Percentiles rank a stretch among this genome's conserved stretches.
phyloP scores from a whole-genome alignment of 139 green algal genomes.

The Tetratostichococcus sp. region DNA sequence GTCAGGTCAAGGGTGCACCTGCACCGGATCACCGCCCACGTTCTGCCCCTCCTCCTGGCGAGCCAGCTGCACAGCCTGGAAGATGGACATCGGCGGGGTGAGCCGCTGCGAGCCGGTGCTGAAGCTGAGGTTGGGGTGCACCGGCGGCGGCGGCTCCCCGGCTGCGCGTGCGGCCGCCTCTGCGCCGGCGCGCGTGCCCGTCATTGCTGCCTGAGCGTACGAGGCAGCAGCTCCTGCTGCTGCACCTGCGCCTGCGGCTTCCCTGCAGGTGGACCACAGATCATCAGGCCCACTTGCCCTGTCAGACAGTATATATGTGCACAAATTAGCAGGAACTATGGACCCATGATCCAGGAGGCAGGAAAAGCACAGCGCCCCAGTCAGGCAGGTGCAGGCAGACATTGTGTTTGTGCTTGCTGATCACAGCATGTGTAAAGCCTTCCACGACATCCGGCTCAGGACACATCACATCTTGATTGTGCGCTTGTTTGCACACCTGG shows the following conservation, averaged over 20 bases:
- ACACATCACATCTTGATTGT: no score
- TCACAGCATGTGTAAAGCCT: no score
- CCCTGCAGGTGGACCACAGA: no score
- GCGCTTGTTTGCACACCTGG: no score
- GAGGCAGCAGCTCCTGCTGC: constrained; percentile 4
- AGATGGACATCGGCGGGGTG: constrained; percentile 59
- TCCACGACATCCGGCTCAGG: no score
- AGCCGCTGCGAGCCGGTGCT: constrained; percentile 46
- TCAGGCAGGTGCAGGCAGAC: no score
- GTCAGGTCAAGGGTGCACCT: neutral
- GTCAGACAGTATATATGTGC: no score
- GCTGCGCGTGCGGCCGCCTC: constrained; percentile 7
- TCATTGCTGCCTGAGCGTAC: constrained; percentile 5
- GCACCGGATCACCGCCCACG: neutral
- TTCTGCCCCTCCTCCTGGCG: neutral
- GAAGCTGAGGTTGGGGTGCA: constrained; percentile 65
- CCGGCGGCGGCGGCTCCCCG: constrained; percentile 1
- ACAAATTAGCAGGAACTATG: no score
- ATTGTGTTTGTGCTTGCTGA: no score
- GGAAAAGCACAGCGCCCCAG: no score
- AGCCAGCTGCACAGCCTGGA: constrained; percentile 59
- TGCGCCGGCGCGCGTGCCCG: constrained; percentile 7
- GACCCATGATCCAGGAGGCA: no score
- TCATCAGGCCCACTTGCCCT: no score
- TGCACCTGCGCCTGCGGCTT: neutral